phyloP scores from a whole-genome alignment of 2,329 filamentous ascomycete species.

The Colletotrichum sp. region DNA sequence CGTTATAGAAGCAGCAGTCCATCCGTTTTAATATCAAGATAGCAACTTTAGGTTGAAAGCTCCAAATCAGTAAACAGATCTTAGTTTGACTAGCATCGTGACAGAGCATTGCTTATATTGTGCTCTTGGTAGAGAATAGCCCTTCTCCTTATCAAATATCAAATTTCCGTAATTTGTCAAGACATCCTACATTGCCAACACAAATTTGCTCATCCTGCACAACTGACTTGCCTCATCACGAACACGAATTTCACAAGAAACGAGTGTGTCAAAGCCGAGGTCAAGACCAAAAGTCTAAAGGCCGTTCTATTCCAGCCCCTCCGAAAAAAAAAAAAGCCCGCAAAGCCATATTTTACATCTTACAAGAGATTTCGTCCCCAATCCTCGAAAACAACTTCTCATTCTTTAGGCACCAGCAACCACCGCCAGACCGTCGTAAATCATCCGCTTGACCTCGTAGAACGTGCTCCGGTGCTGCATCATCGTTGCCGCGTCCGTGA shows the following conservation, averaged over 20 bases:
- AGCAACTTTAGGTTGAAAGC: neutral
- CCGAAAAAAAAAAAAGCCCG: neutral
- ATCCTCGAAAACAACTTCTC: neutral
- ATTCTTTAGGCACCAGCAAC: conserved; percentile 58
- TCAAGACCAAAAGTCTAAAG: neutral
- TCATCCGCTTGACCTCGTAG: conserved; percentile 85
- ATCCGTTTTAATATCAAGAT: neutral
- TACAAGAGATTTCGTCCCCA: neutral
- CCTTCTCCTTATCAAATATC: neutral
- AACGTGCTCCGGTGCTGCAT: conserved; percentile 69
- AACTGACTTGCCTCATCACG: neutral
- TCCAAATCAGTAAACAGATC: neutral
- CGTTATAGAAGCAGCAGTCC: neutral
- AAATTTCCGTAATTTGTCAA: neutral
- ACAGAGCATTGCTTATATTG: fast-evolving
- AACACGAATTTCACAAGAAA: neutral
- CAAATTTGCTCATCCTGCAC: fast-evolving
- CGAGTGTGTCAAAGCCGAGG: neutral
- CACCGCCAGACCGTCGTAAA: conserved; percentile 93
- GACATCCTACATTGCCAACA: neutral
- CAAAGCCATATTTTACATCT: neutral
- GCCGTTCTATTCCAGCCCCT: neutral
- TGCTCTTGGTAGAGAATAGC: fast-evolving
- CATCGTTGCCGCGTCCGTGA: conserved; percentile 43
- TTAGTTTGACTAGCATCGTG: fast-evolving